phyloP scores from a whole-genome alignment of 495 filamentous ascomycete species.

The Podospora pseudopauciseta region DNA sequence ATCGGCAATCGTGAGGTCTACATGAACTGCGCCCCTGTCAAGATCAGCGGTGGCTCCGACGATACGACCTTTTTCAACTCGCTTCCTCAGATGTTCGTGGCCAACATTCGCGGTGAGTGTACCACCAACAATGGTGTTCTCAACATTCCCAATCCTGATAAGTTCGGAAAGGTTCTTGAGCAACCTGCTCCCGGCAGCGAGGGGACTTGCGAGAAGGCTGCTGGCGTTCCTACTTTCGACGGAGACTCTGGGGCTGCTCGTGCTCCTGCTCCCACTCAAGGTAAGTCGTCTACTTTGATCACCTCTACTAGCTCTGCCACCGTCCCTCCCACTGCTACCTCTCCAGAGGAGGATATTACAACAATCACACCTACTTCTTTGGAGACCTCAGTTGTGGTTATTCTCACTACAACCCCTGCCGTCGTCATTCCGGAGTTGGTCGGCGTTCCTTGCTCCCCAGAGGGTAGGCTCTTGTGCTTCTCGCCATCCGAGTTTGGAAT shows the following conservation, averaged over 20 bases:
- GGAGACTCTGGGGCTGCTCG: constrained; percentile 6
- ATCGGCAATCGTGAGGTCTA: constrained; percentile 85
- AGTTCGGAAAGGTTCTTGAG: constrained; percentile 23
- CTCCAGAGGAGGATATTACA: neutral
- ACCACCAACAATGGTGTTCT: constrained; percentile 22
- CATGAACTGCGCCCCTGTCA: constrained; percentile 81
- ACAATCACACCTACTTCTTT: neutral
- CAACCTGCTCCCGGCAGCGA: constrained; percentile 36
- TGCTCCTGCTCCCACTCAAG: neutral
- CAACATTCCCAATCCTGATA: constrained; percentile 33
- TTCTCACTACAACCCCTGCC: neutral
- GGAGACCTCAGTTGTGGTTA: neutral
- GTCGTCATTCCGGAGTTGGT: neutral
- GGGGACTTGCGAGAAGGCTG: constrained; percentile 54
- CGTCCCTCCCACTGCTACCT: neutral
- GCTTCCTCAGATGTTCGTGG: constrained; percentile 56
- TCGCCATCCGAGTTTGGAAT: constrained; percentile 17
- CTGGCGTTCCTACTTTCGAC: constrained; percentile 16
- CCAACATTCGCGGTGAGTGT: constrained; percentile 47
- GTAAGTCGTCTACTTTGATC: neutral
- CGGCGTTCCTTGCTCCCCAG: constrained; percentile 14
- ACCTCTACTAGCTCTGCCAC: neutral
- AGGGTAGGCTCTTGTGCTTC: constrained; percentile 23
- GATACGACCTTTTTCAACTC: constrained; percentile 28
- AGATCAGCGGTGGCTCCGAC: constrained; percentile 45